Evolutionary conservation across 1,284 basidiomycete species (phyloP).

Genomic region (Malassezia japonica): DNA sequence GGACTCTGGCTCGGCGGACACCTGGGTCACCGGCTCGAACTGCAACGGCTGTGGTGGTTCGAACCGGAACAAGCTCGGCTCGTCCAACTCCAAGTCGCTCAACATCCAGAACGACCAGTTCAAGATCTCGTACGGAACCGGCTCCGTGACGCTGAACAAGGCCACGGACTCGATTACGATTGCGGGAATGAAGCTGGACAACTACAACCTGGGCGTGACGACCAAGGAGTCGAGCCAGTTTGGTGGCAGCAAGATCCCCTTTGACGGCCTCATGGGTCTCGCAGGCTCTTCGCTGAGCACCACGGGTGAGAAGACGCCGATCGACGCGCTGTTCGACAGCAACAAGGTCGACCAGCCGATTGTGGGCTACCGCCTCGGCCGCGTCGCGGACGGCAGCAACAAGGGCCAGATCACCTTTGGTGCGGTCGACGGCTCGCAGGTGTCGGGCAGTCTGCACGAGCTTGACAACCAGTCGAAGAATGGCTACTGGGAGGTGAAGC

Average conservation of each 20-base stretch:
- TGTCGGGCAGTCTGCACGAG: conserved; percentile 33
- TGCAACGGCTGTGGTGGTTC: conserved; percentile 26
- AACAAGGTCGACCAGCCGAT: conserved; percentile 62
- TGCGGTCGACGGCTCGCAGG: conserved; percentile 61
- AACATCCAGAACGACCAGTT: conserved; percentile 55
- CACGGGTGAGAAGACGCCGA: conserved; percentile 61
- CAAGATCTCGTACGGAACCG: conserved; percentile 64
- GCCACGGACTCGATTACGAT: conserved; percentile 61
- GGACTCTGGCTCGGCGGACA: conserved; percentile 74
- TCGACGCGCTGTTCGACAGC: conserved; percentile 60
- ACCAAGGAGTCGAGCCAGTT: conserved; percentile 60
- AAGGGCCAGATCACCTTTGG: conserved; percentile 72
- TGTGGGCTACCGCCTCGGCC: conserved; percentile 69
- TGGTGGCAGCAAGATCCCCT: conserved; percentile 50
- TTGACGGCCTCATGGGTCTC: conserved; percentile 76
- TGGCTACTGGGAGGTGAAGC: conserved; percentile 67
- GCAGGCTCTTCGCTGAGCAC: conserved; percentile 52
- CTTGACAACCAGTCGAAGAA: conserved; percentile 44
- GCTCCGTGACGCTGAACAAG: conserved; percentile 60
- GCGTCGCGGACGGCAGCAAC: conserved; percentile 57
- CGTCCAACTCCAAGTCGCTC: conserved; percentile 61
- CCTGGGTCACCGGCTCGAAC: conserved; percentile 54
- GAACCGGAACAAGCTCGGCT: conserved; percentile 60
- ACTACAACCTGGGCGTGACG: conserved; percentile 66
- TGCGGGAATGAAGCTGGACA: conserved; percentile 58